phyloP scores from a whole-genome alignment of 2,329 filamentous ascomycete species.

The Purpureocillium lavendulum region DNA sequence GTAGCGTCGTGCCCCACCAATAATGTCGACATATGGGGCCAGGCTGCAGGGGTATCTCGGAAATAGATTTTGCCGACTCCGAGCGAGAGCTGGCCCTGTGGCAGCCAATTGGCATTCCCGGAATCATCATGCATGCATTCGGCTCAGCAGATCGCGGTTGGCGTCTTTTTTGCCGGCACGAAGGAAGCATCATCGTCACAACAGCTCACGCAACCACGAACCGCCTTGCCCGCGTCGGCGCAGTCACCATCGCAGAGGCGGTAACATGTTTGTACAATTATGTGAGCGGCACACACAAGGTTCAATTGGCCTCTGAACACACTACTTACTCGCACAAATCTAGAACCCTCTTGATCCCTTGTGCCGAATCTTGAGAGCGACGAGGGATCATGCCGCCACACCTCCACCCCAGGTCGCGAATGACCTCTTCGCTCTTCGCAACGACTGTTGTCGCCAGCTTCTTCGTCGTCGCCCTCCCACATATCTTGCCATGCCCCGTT shows the following conservation, averaged over 20 bases:
- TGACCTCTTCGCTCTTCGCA: conserved; percentile 90
- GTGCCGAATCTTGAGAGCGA: conserved; percentile 1
- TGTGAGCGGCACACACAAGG: conserved; percentile 10
- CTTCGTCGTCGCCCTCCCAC: conserved; percentile 83
- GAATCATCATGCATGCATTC: conserved; percentile 7
- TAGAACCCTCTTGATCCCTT: conserved; percentile 2
- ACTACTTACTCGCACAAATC: not conserved
- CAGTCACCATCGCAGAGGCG: not conserved
- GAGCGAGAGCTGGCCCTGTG: not conserved
- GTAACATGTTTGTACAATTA: conserved; percentile 11
- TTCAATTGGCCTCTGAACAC: not conserved
- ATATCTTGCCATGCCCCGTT: conserved; percentile 84
- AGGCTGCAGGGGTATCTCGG: conserved; percentile 1
- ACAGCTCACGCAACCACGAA: not conserved
- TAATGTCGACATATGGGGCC: too few species aligned
- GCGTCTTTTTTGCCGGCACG: conserved; percentile 6
- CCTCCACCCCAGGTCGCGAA: conserved; percentile 86
- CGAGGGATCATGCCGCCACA: conserved; percentile 63
- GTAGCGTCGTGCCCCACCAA: not conserved
- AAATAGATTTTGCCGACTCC: conserved; percentile 10
- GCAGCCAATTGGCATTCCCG: conserved; percentile 9
- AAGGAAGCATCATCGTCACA: not conserved
- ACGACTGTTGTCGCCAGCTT: conserved; percentile 87
- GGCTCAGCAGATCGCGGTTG: not conserved
- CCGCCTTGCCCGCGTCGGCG: not conserved